phyloP scores from a whole-genome alignment of 1,284 basidiomycete species.

The Austropuccinia psidii region DNA sequence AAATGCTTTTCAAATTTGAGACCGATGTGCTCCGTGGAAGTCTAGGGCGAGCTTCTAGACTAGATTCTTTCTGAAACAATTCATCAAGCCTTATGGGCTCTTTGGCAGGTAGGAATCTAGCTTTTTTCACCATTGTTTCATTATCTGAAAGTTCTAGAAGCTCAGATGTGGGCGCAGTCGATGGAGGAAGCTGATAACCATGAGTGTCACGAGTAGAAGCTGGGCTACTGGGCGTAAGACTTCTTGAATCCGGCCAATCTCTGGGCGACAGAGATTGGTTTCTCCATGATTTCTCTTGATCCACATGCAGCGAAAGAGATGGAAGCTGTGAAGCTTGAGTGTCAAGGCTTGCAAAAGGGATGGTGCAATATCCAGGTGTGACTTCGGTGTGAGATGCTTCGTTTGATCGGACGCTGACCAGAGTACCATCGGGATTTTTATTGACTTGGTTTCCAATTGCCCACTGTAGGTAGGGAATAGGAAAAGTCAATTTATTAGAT shows the following conservation, averaged over 20 bases:
- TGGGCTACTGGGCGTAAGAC: not conserved
- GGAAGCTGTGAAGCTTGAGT: no score
- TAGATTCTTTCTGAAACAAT: not conserved
- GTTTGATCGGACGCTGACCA: not conserved
- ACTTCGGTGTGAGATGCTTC: not conserved
- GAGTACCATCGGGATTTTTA: not conserved
- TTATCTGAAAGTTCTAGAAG: not conserved
- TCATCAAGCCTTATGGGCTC: not conserved
- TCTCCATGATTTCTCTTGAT: not conserved
- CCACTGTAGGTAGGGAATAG: not conserved
- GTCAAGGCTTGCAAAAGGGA: no score
- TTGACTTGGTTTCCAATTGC: constrained; percentile 14
- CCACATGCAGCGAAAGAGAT: not conserved
- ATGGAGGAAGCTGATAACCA: not conserved
- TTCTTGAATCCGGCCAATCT: no score
- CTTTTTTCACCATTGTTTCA: not conserved
- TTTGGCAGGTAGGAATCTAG: not conserved
- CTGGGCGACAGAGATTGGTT: no score
- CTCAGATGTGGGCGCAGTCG: not conserved
- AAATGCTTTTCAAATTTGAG: no score
- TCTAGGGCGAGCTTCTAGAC: not conserved
- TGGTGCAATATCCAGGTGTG: no score
- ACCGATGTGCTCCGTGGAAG: not conserved
- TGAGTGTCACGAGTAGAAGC: constrained; percentile 1
- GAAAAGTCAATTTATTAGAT: not conserved